phyloP scores from a whole-genome alignment of 169 alveolate species.

The Cryptosporidium muris region DNA sequence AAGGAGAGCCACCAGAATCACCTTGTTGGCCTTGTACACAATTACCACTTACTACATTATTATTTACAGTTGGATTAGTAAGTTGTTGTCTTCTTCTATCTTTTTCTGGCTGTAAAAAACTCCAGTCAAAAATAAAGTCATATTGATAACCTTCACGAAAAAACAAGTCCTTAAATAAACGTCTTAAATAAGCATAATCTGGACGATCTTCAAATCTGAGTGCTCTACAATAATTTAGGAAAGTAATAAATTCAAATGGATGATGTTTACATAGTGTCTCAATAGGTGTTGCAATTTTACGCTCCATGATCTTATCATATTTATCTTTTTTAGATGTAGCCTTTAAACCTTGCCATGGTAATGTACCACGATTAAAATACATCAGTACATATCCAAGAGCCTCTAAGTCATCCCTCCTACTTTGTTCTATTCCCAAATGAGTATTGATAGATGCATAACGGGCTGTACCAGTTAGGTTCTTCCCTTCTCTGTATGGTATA shows the following conservation, averaged over 20 bases:
- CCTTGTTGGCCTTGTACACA: slow-evolving; percentile 19
- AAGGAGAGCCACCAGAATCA: background rate
- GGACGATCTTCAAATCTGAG: slow-evolving; percentile 95
- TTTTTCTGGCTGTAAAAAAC: slow-evolving; percentile 83
- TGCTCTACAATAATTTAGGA: slow-evolving; percentile 92
- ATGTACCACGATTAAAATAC: slow-evolving; percentile 96
- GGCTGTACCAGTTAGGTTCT: slow-evolving; percentile 96
- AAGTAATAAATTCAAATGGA: slow-evolving; percentile 89
- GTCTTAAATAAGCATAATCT: slow-evolving; percentile 92
- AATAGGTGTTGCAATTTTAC: slow-evolving; percentile 95
- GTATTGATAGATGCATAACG: slow-evolving; percentile 97
- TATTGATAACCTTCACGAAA: slow-evolving; percentile 91
- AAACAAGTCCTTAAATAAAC: slow-evolving; percentile 93
- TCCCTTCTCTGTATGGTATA: slow-evolving; percentile 96
- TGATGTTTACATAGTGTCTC: slow-evolving; percentile 93
- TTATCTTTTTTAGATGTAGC: slow-evolving; percentile 95
- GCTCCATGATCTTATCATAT: slow-evolving; percentile 98
- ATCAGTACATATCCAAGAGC: slow-evolving; percentile 95
- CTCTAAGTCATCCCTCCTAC: slow-evolving; percentile 98
- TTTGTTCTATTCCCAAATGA: slow-evolving; percentile 98
- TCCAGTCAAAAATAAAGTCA: slow-evolving; percentile 96
- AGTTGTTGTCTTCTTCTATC: slow-evolving; percentile 48
- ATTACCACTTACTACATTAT: background rate
- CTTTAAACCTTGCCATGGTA: slow-evolving; percentile 98
- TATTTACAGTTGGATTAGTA: slow-evolving; percentile 5